Conservation (phyloP, 495 filamentous ascomycete species). For the Neurospora sp. region DNA sequence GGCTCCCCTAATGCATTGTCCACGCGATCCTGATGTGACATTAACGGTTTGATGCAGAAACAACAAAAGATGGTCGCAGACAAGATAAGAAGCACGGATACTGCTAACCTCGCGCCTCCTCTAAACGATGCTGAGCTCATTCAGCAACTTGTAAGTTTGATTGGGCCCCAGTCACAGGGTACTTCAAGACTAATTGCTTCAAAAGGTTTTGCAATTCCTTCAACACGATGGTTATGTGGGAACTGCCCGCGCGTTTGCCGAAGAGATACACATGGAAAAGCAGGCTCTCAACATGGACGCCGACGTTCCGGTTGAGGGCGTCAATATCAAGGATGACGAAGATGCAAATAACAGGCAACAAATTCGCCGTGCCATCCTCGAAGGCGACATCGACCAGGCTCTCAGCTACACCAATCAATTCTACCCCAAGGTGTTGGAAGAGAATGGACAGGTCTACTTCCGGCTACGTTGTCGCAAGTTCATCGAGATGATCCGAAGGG, state of each 20-base stretch:
- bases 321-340: slow-evolving; percentile 70
- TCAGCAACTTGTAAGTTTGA: slow-evolving; percentile 50
- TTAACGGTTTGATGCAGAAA: slow-evolving; percentile 39
- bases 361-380: slow-evolving; percentile 80
- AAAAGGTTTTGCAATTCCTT: slow-evolving; percentile 73
- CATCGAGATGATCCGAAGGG: slow-evolving; percentile 87
- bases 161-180: not conserved
- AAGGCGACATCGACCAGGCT: slow-evolving; percentile 88
- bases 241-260: slow-evolving; percentile 77
- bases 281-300: slow-evolving; percentile 48
- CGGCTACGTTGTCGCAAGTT: slow-evolving; percentile 85
- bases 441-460: slow-evolving; percentile 87
- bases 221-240: slow-evolving; percentile 97
- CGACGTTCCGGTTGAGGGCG: slow-evolving; percentile 42
- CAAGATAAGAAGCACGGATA: slow-evolving; percentile 26
- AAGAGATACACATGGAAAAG: slow-evolving; percentile 69
- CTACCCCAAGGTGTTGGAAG: slow-evolving; percentile 71
- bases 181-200: slow-evolving; percentile 5
- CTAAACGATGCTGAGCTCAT: slow-evolving; percentile 68
- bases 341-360: slow-evolving; percentile 75
- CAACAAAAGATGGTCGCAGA: slow-evolving; percentile 42
- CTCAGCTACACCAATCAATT: slow-evolving; percentile 67
- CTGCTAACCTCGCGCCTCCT: slow-evolving; percentile 50
- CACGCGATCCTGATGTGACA: not conserved
- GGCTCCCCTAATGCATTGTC: not conserved